Evolutionary conservation across 495 filamentous ascomycete genomes (phyloP).

Genomic region (Corynascus novoguineensis): DNA sequence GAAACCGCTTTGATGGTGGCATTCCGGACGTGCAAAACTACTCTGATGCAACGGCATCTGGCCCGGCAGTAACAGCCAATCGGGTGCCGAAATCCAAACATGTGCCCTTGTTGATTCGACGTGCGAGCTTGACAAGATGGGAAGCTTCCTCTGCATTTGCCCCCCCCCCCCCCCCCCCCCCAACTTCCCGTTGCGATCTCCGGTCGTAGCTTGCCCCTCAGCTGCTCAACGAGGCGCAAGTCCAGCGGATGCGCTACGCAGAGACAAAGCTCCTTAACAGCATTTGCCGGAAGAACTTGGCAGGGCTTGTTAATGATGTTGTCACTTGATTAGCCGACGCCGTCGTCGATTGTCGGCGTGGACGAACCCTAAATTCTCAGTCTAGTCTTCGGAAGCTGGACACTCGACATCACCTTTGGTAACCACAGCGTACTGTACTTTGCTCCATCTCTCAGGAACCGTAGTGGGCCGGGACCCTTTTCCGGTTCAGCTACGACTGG

Average conservation of each 20-base stretch:
- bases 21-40: no score
- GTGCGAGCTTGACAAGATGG: conserved; percentile 22
- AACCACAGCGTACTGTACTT: no score
- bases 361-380: not conserved
- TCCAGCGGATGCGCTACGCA: not conserved
- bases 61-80: conserved; percentile 17
- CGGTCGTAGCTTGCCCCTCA: no score
- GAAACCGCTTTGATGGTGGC: no score
- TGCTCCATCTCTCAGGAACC: no score
- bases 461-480: not conserved
- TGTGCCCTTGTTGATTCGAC: conserved; percentile 22
- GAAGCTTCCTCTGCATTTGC: no score
- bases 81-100: conserved; percentile 17
- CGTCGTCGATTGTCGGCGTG: not conserved
- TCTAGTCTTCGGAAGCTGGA: no score
- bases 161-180: no score
- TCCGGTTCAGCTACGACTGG: not conserved
- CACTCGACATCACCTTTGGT: no score
- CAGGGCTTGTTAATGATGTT: not conserved
- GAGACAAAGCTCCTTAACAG: not conserved
- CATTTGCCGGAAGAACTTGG: not conserved
- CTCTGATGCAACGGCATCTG: not conserved
- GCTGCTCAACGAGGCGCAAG: not conserved
- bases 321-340: not conserved
- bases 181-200: no score